phyloP scores from a whole-genome alignment of 257 asterid species.

The Coffea canephora region DNA sequence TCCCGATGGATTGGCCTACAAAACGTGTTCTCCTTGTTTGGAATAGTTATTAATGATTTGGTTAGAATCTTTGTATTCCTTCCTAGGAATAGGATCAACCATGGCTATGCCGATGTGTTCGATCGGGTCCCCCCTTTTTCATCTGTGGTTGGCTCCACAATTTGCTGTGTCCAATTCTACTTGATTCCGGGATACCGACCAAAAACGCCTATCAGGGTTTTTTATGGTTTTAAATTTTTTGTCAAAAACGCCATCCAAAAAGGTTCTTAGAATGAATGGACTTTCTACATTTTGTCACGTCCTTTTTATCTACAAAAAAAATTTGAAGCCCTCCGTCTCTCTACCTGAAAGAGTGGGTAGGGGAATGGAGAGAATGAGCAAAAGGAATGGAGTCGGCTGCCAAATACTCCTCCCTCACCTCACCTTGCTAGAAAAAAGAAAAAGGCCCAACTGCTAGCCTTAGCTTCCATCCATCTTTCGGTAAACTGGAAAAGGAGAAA shows the following conservation, averaged over 20 bases:
- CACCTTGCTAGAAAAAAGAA: not conserved
- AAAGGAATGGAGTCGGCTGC: conserved; percentile 1
- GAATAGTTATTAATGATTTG: not conserved
- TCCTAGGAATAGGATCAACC: not conserved
- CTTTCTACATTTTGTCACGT: too few relatives aligned
- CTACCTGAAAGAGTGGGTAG: too few relatives aligned
- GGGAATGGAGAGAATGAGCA: not conserved
- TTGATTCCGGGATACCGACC: not conserved
- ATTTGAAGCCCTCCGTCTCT: too few relatives aligned
- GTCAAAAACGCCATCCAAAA: not conserved
- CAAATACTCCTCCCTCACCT: not conserved
- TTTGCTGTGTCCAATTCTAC: not conserved
- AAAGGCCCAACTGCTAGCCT: not conserved
- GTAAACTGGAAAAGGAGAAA: conserved; percentile 15
- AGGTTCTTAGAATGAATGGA: not conserved
- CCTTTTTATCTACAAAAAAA: too few relatives aligned
- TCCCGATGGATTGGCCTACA: not conserved
- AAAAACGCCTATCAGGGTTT: not conserved
- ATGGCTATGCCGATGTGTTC: not conserved
- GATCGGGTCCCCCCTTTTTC: not conserved
- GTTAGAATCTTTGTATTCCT: too few relatives aligned
- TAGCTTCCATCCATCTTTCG: not conserved
- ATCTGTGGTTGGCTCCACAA: not conserved
- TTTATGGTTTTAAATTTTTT: not conserved
- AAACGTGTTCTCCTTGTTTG: not conserved